phyloP scores from a whole-genome alignment of 2,329 filamentous ascomycete species.

The Aspergillus ibericus region DNA sequence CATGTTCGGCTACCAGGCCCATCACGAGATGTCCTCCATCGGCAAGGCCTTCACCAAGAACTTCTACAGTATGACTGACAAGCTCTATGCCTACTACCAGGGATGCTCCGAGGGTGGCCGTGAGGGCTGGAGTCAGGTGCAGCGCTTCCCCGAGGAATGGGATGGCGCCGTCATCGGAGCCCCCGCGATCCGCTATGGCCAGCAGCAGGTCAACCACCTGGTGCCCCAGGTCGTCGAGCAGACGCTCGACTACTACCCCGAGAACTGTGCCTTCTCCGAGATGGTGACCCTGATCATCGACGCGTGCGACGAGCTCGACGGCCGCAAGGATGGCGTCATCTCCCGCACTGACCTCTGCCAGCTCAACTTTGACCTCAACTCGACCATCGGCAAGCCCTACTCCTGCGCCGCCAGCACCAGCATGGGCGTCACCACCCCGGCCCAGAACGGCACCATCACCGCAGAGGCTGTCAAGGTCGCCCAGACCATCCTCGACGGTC shows the following conservation, averaged over 20 bases:
- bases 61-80: slow-evolving; percentile 36
- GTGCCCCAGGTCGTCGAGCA: slow-evolving; percentile 41
- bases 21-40: slow-evolving; percentile 53
- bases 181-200: slow-evolving; percentile 48
- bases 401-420: slow-evolving; percentile 39
- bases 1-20: slow-evolving; percentile 48
- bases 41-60: slow-evolving; percentile 47
- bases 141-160: slow-evolving; percentile 51
- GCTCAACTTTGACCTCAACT: slow-evolving; percentile 48
- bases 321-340: slow-evolving; percentile 56
- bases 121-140: slow-evolving; percentile 53
- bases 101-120: slow-evolving; percentile 58
- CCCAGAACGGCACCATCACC: slow-evolving; percentile 34
- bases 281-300: slow-evolving; percentile 54
- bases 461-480: slow-evolving; percentile 34
- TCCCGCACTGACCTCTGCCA: slow-evolving; percentile 51
- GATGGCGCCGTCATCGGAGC: slow-evolving; percentile 50
- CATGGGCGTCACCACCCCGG: slow-evolving; percentile 27
- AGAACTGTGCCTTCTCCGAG: slow-evolving; percentile 34
- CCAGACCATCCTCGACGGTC: slow-evolving; percentile 39
- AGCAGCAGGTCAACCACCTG: slow-evolving; percentile 48
- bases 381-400: slow-evolving; percentile 49
- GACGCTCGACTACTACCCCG: slow-evolving; percentile 45
- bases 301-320: slow-evolving; percentile 58
- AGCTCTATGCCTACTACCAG: slow-evolving; percentile 52